These are phyloP conservation scores for Zelopaecilomyces penicillatus DNA, from an alignment of 2,329 filamentous ascomycete species.

Conservation along the genomic window DNA sequence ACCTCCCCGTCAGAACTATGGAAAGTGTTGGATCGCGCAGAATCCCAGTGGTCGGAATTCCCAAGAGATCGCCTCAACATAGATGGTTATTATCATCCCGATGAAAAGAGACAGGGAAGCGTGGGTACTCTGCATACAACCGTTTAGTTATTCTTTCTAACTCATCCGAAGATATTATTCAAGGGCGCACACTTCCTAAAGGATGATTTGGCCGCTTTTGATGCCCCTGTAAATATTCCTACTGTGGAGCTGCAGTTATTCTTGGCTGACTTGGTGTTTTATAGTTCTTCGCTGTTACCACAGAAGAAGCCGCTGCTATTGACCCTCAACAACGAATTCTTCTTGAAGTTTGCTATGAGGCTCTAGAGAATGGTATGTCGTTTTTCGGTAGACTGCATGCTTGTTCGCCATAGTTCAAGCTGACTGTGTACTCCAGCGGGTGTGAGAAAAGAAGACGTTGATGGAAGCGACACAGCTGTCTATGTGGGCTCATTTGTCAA, in stretches of 20 bases:
- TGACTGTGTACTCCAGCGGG: slow-evolving; percentile 25
- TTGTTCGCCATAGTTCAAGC: not conserved
- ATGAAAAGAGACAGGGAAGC: slow-evolving; percentile 39
- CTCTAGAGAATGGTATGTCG: slow-evolving; percentile 38
- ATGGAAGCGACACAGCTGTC: slow-evolving; percentile 37
- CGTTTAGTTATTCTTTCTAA: not conserved
- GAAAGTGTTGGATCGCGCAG: slow-evolving; percentile 35
- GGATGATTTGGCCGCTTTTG: slow-evolving; percentile 38
- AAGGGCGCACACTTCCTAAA: slow-evolving; percentile 43
- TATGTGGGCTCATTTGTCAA: slow-evolving; percentile 45
- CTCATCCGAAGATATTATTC: slow-evolving; percentile 32
- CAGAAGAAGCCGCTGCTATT: slow-evolving; percentile 42
- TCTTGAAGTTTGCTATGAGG: slow-evolving; percentile 43
- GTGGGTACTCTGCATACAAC: slow-evolving; percentile 22
- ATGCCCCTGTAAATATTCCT: slow-evolving; percentile 34
- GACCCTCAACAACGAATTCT: slow-evolving; percentile 46
- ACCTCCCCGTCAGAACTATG: slow-evolving; percentile 36
- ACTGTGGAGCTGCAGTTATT: not conserved
- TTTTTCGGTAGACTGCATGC: not conserved
- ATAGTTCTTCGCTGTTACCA: slow-evolving; percentile 43
- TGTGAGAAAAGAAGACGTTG: slow-evolving; percentile 33
- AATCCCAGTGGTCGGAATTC: slow-evolving; percentile 42
- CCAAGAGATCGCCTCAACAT: slow-evolving; percentile 42
- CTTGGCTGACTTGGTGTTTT: not conserved
- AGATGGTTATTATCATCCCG: slow-evolving; percentile 45